Percentiles rank a stretch among this genome's conserved stretches.
Evolutionary conservation across 2,329 filamentous ascomycete genomes (phyloP).

Genomic region (Simplicillium aogashimaense): DNA sequence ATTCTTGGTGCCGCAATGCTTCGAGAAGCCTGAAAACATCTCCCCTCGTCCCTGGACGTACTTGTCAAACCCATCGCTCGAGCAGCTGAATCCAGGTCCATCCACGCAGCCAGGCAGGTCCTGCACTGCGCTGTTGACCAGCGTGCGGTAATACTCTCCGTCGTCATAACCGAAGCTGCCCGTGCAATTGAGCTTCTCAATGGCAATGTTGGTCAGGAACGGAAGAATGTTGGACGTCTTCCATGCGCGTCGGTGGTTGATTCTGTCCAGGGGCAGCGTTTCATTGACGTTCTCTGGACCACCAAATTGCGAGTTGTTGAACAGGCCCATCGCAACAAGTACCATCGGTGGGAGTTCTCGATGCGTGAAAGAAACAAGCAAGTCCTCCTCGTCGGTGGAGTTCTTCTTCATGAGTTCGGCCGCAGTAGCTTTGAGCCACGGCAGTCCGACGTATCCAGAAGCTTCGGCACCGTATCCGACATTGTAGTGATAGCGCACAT

Average conservation of each 20-base stretch:
- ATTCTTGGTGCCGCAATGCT: conserved; percentile 25
- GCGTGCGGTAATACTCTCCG: conserved; percentile 36
- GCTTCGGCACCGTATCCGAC: conserved; percentile 51
- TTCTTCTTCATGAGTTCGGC: conserved; percentile 30
- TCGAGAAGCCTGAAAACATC: conserved; percentile 28
- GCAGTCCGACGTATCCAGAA: conserved; percentile 49
- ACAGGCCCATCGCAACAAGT: conserved; percentile 56
- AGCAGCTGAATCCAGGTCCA: conserved; percentile 33
- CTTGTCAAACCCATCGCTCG: conserved; percentile 23
- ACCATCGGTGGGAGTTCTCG: conserved; percentile 59
- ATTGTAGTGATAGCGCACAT: conserved; percentile 56
- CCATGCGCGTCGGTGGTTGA: conserved; percentile 57
- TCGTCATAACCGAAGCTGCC: conserved; percentile 44
- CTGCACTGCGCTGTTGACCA: conserved; percentile 33
- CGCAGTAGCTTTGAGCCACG: conserved; percentile 56
- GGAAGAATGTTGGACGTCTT: conserved; percentile 52
- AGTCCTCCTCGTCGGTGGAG: conserved; percentile 34
- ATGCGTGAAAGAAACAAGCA: conserved; percentile 61
- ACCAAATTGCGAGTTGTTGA: conserved; percentile 55
- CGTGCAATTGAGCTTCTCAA: conserved; percentile 53
- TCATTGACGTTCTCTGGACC: conserved; percentile 41
- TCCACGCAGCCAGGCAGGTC: conserved; percentile 29
- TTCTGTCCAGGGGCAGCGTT: conserved; percentile 53
- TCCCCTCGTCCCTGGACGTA: conserved; percentile 27
- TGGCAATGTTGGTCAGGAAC: conserved; percentile 55